phyloP scores from a whole-genome alignment of 805 yeast genomes.

The Yamadazyma olivae region DNA sequence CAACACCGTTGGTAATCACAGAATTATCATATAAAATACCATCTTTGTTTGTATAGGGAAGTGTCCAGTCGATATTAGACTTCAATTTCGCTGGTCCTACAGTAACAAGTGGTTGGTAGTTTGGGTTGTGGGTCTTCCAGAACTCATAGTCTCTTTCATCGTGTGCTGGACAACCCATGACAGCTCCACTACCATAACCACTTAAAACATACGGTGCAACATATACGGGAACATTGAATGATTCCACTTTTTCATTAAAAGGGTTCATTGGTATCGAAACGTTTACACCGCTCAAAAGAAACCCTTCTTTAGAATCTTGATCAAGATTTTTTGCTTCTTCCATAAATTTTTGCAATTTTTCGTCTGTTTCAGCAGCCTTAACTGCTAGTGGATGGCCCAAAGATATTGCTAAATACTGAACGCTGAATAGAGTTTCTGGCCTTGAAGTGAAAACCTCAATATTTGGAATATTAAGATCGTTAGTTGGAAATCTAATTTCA shows the following conservation, averaged over 20 bases:
- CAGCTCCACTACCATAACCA: slow-evolving; percentile 87
- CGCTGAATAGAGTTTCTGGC: slow-evolving; percentile 82
- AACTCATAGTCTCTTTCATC: slow-evolving; percentile 81
- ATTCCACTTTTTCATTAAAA: slow-evolving; percentile 13
- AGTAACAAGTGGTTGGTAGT: slow-evolving; percentile 36
- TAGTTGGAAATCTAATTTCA: slow-evolving; percentile 51
- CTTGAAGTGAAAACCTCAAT: slow-evolving; percentile 74
- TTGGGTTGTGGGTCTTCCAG: slow-evolving; percentile 65
- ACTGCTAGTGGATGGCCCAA: slow-evolving; percentile 62
- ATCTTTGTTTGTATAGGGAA: slow-evolving; percentile 50
- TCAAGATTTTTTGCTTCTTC: slow-evolving; percentile 35
- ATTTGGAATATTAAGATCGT: slow-evolving; percentile 19
- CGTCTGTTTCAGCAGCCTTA: slow-evolving; percentile 34
- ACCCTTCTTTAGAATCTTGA: slow-evolving; percentile 51
- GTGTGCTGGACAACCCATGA: slow-evolving; percentile 98
- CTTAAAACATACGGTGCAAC: slow-evolving; percentile 89
- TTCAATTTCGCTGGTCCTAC: slow-evolving; percentile 37
- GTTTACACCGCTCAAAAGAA: slow-evolving; percentile 37
- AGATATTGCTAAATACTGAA: slow-evolving; percentile 80
- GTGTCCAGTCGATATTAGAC: slow-evolving; percentile 17
- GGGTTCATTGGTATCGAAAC: slow-evolving; percentile 61
- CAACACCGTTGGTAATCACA: slow-evolving; percentile 23
- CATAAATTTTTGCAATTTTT: slow-evolving; percentile 46
- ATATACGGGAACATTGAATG: slow-evolving; percentile 61
- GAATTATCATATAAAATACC: slow-evolving; percentile 33